A percentile compares a stretch with the other conserved stretches of the same genome.
Conservation (phyloP, 2,329 filamentous ascomycete genomes). For the Fusarium mexicanum region DNA sequence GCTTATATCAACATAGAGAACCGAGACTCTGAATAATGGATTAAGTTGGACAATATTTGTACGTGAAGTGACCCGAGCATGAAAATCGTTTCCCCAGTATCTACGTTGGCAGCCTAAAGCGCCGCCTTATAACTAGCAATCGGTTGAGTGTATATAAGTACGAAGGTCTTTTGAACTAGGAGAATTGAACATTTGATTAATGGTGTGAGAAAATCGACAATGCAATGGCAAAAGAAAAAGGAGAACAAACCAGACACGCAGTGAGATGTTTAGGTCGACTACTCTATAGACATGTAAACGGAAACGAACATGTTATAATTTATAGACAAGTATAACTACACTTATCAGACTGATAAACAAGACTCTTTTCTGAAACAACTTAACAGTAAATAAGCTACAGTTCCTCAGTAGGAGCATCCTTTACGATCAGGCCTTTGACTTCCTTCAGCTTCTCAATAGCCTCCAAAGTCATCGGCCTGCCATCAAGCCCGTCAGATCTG, state of each 20-base stretch:
- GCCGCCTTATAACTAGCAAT: accelerated
- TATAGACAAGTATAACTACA: neutral
- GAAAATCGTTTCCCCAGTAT: accelerated
- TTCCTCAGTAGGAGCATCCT: neutral
- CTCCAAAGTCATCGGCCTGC: slow-evolving; percentile 3
- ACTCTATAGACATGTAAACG: accelerated
- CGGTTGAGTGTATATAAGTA: accelerated
- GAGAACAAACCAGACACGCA: no score
- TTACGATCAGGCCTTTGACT: neutral
- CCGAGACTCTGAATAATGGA: accelerated
- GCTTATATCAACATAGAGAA: accelerated
- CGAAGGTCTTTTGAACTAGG: accelerated
- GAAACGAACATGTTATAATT: neutral
- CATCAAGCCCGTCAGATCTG: neutral
- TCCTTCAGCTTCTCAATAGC: slow-evolving; percentile 16
- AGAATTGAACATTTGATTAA: accelerated
- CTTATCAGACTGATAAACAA: accelerated
- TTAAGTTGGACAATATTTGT: neutral
- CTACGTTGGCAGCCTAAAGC: accelerated
- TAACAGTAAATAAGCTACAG: accelerated
- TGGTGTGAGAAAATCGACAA: accelerated
- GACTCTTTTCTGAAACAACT: accelerated
- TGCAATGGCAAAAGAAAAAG: accelerated
- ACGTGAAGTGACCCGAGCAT: neutral
- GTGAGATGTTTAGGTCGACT: accelerated